Base-by-base conservation (phyloP, 106 monocot genomes). In the Phalaenopsis equestris region DNA sequence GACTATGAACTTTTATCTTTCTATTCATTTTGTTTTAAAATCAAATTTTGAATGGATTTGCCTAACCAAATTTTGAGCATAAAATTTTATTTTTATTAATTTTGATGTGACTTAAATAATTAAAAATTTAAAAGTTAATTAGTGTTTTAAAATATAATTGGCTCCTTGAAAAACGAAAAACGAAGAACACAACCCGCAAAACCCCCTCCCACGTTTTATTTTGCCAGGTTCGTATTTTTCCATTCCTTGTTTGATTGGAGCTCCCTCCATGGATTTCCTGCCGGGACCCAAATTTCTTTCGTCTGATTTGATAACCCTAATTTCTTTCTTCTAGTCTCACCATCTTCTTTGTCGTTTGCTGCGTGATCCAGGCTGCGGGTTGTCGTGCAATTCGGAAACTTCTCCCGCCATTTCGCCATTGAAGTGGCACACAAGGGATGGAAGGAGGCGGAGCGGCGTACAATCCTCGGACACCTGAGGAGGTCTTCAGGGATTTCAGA, bases 401-500 rank as follows among this genome's bases (percentile, higher is more conserved):
- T 30, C 42, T 57, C 38, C 30, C 45, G 52, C 45, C 30, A 10
- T 17, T 39, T 8, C 5, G 23, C 16, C 89, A 89, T 87, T 85
- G 89, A 17, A 85, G 84, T 17, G 80, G 78, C 9, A 68, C 75
- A 39, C 83, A 78, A 24, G 56, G 56, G 39, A 91, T 91, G 91
- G 91, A 91, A 12, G 87, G 84, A n/a, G 82, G 80, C 10, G 79
- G 81, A 47, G 87, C 82, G 41, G 41, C 88, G 6, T 85, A 86
- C 84, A 79, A 79, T 55, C 76, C 88, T 75, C 82, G 91, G 56
- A 85, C 91, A 56, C 81, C 88, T 75, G 90, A 90, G 84, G 88
- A 90, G 74, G 90, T 90, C 23, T 90, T 90, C 67, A 81, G 88
- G 79, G 91, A 91, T 74, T 88, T 84, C 78, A 75, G 86, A 11